phyloP scores from a whole-genome alignment of 768 basidiomycete species.

The Mycena rebaudengoi region DNA sequence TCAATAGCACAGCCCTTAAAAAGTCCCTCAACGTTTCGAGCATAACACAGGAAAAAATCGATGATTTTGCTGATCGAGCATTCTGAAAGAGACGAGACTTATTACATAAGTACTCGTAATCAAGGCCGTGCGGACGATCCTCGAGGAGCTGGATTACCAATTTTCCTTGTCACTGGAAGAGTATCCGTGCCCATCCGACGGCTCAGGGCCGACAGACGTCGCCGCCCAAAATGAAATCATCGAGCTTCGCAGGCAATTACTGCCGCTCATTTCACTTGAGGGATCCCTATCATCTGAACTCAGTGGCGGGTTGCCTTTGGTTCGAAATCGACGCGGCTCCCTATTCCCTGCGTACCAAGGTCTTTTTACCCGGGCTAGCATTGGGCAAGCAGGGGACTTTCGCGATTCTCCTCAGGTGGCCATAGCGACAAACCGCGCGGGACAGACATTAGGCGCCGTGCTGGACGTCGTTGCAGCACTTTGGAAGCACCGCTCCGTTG shows the following conservation, averaged over 20 bases:
- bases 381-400: constrained; percentile 48
- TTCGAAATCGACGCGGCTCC: constrained; percentile 67
- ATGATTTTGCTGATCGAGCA: too few relatives aligned
- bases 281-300: constrained; percentile 74
- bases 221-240: constrained; percentile 52
- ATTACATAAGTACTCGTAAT: too few relatives aligned
- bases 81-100: too few relatives aligned
- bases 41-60: too few relatives aligned
- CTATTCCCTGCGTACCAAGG: constrained; percentile 79
- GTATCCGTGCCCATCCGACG: constrained; percentile 29
- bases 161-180: constrained; percentile 31
- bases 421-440: constrained; percentile 61
- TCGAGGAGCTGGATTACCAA: constrained; percentile 74
- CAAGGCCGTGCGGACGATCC: constrained; percentile 77
- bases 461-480: constrained; percentile 65
- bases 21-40: too few relatives aligned
- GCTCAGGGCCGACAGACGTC: constrained; percentile 28
- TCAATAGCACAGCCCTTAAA: too few relatives aligned
- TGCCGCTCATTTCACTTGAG: constrained; percentile 73
- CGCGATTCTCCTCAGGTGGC: constrained; percentile 41
- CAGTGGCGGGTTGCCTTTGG: constrained; percentile 67
- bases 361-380: constrained; percentile 54
- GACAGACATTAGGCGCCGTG: constrained; percentile 58
- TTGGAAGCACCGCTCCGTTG: constrained; percentile 77
- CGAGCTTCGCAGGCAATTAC: constrained; percentile 60